Conservation (phyloP, 495 filamentous ascomycete species). For the Thozetella sp. region DNA sequence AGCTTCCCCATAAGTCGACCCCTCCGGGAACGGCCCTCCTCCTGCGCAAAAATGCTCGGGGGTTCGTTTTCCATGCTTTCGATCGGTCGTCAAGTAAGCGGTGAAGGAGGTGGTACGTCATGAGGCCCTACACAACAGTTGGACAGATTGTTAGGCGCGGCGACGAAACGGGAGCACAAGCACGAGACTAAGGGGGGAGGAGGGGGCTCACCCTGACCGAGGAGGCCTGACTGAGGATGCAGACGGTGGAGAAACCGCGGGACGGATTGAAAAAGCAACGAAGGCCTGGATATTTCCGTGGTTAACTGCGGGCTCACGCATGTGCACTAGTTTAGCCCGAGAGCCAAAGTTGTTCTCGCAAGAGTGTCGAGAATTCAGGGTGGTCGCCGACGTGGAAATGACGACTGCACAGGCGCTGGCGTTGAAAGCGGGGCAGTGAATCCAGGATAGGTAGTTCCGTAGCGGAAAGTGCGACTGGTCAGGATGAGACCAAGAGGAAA, state of each 20-base stretch:
- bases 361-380: neutral
- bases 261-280: neutral
- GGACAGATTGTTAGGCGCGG: too few relatives aligned
- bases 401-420: neutral
- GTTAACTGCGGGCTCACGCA: neutral
- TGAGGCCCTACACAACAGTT: slow-evolving; percentile 5
- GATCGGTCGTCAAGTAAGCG: slow-evolving; percentile 11
- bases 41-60: slow-evolving; percentile 26
- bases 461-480: too few relatives aligned
- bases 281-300: neutral
- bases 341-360: neutral
- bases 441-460: neutral
- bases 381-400: slow-evolving; percentile 1
- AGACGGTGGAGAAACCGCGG: neutral
- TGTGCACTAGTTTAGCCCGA: neutral
- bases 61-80: slow-evolving; percentile 46
- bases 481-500: too few relatives aligned
- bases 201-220: neutral
- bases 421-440: neutral
- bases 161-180: too few relatives aligned
- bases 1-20: slow-evolving; percentile 52
- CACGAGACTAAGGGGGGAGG: neutral
- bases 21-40: slow-evolving; percentile 37
- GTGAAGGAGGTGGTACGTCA: slow-evolving; percentile 18
- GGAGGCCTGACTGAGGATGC: neutral